These are phyloP conservation scores for Rhizopus microsporus DNA, from an alignment of 371 early-diverging fungal species.

Conservation along the genomic window DNA sequence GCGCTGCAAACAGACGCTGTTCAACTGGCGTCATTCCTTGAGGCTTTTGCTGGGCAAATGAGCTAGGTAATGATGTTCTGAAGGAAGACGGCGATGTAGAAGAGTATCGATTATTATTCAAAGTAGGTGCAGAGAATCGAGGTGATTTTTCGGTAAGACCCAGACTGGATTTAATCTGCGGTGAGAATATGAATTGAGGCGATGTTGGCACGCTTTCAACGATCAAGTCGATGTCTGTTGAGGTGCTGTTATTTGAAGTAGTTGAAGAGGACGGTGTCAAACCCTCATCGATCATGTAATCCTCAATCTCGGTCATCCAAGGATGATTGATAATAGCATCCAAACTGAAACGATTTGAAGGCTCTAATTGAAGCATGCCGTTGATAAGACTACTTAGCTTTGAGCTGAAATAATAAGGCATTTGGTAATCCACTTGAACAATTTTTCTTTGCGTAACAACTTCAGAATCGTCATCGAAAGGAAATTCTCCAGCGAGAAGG, in stretches of 20 bases:
- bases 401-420: constrained; percentile 64
- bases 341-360: constrained; percentile 9
- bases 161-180: constrained; percentile 32
- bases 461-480: constrained; percentile 80
- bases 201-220: constrained; percentile 3
- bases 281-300: not conserved
- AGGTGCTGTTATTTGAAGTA: constrained; percentile 48
- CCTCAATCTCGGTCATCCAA: constrained; percentile 55
- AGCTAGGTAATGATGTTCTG: constrained; percentile 22
- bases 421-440: constrained; percentile 60
- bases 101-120: constrained; percentile 14
- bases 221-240: not conserved
- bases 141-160: constrained; percentile 19
- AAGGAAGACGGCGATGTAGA: constrained; percentile 21
- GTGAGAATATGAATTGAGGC: constrained; percentile 24
- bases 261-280: constrained; percentile 55
- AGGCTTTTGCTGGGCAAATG: constrained; percentile 4
- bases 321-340: constrained; percentile 62
- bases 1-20: constrained; percentile 50
- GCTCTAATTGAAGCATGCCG: constrained; percentile 1
- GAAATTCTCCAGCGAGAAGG: constrained; percentile 68
- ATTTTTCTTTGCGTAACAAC: constrained; percentile 63
- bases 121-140: constrained; percentile 41
- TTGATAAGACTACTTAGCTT: constrained; percentile 30
- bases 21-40: constrained; percentile 42